phyloP scores from a whole-genome alignment of 129 eudicot genomes.

The Cynara cardunculus region DNA sequence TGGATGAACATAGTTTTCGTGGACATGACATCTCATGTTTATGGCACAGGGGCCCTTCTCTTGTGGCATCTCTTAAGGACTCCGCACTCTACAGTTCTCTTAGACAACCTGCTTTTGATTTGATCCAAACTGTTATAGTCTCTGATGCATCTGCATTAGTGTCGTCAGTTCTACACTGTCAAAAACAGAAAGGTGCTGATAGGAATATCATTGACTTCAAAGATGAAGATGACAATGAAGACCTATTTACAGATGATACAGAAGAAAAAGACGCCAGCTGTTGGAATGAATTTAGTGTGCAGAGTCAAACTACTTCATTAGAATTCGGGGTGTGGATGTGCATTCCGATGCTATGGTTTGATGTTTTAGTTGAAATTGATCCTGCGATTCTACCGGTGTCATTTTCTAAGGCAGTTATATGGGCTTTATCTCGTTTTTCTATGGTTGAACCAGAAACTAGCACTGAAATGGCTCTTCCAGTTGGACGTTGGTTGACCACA shows the following conservation, averaged over 20 bases:
- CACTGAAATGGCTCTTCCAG: constrained; percentile 62
- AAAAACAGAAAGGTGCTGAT: constrained; percentile 39
- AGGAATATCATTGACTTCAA: constrained; percentile 31
- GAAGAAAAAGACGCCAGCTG: constrained; percentile 58
- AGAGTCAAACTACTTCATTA: constrained; percentile 42
- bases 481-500: constrained; percentile 60
- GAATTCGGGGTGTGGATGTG: constrained; percentile 81
- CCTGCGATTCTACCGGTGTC: constrained; percentile 71
- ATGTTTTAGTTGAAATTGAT: constrained; percentile 77
- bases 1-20: background rate
- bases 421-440: constrained; percentile 90
- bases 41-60: constrained; percentile 86
- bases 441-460: constrained; percentile 67
- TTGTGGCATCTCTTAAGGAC: constrained; percentile 85
- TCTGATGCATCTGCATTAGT: constrained; percentile 92
- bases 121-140: constrained; percentile 75
- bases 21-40: constrained; percentile 20
- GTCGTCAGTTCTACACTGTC: constrained; percentile 43
- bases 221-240: constrained; percentile 61
- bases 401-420: constrained; percentile 75
- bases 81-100: constrained; percentile 70
- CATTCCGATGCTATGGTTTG: constrained; percentile 87
- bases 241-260: constrained; percentile 27
- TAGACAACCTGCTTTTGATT: constrained; percentile 95
- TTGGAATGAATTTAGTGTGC: constrained; percentile 68